These are phyloP conservation scores for Sarcomyxa edulis DNA, from an alignment of 768 basidiomycete genomes.

Conservation along the genomic window DNA sequence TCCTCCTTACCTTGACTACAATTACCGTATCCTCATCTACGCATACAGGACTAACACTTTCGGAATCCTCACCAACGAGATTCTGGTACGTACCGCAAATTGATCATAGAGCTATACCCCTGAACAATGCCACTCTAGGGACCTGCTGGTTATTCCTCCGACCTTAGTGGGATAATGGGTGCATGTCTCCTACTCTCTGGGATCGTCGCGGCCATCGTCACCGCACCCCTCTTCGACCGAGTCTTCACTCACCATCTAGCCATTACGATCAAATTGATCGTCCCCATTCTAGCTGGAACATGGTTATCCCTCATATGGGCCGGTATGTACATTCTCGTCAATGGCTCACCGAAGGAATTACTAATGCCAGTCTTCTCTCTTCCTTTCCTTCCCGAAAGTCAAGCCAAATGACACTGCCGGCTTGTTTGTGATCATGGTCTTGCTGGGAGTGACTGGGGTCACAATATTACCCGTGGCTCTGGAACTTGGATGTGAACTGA, in stretches of 20 bases:
- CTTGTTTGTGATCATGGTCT: conserved; percentile 60
- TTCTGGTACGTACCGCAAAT: conserved; percentile 45
- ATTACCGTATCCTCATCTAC: neutral
- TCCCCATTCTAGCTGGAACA: conserved; percentile 53
- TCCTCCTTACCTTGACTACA: neutral
- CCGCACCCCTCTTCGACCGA: conserved; percentile 76
- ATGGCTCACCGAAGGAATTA: no score
- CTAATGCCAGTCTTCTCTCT: neutral
- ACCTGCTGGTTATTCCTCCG: conserved; percentile 67
- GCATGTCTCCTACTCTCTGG: conserved; percentile 64
- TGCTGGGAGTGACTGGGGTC: conserved; percentile 63
- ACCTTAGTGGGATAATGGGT: conserved; percentile 66
- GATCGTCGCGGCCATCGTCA: conserved; percentile 59
- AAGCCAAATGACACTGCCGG: conserved; percentile 53
- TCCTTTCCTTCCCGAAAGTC: conserved; percentile 34
- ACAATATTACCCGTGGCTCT: conserved; percentile 72
- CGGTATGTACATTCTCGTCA: conserved; percentile 36
- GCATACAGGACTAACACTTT: conserved; percentile 54
- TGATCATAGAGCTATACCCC: neutral
- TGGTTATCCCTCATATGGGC: conserved; percentile 85
- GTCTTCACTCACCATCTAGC: conserved; percentile 75
- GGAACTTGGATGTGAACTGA: conserved; percentile 77
- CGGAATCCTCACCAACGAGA: conserved; percentile 60
- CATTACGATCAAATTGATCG: conserved; percentile 48
- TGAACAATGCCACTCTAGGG: conserved; percentile 29